Conservation (phyloP, 192 early-diverging fungal genomes). For the Coemansia sp. region DNA sequence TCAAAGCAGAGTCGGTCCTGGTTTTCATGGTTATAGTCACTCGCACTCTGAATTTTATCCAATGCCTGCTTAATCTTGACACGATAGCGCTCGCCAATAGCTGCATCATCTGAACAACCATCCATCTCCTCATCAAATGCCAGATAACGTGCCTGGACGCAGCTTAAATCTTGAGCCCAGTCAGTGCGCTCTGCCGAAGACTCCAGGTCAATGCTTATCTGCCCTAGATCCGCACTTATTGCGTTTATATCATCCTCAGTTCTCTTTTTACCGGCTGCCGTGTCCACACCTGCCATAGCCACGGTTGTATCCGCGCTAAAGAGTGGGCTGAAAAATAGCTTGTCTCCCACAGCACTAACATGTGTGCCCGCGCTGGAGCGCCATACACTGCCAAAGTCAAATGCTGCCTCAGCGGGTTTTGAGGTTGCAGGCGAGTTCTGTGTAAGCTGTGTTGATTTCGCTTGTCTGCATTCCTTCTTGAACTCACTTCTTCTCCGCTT, state of each 20-base stretch:
- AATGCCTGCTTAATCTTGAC: slow-evolving; percentile 32
- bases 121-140: slow-evolving; percentile 31
- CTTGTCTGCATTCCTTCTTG: not conserved
- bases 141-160: slow-evolving; percentile 28
- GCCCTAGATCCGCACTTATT: not conserved
- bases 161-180: slow-evolving; percentile 15
- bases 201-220: not conserved
- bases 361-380: not conserved
- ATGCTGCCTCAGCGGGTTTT: not conserved
- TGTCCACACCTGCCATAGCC: not conserved
- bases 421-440: not conserved
- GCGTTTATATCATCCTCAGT: not conserved
- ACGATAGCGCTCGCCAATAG: slow-evolving; percentile 17
- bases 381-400: slow-evolving; percentile 55
- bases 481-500: slow-evolving; percentile 31
- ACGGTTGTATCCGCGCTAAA: slow-evolving; percentile 15
- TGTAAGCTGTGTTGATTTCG: not conserved
- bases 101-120: not conserved
- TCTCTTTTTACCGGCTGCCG: not conserved
- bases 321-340: slow-evolving; percentile 23
- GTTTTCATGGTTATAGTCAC: not conserved
- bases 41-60: slow-evolving; percentile 7
- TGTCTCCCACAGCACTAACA: not conserved
- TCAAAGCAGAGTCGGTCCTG: not conserved
- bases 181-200: slow-evolving; percentile 11